Percentiles rank a stretch among this genome's conserved stretches.
phyloP scores from a whole-genome alignment of 768 basidiomycete genomes.

The Podaxis pistillaris region DNA sequence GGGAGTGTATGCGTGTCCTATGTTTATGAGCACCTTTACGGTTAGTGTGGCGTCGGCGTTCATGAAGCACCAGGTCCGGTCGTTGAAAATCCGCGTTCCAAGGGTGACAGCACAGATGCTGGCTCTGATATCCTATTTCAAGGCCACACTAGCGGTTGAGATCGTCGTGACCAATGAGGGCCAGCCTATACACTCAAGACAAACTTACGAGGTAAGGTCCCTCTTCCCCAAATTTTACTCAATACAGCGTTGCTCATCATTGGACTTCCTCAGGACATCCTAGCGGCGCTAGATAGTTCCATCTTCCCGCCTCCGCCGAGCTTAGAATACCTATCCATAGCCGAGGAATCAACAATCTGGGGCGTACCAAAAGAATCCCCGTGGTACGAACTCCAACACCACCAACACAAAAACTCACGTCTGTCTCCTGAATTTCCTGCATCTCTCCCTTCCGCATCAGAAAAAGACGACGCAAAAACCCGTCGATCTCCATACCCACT shows the following conservation, averaged over 20 bases:
- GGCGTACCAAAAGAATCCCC: conserved; percentile 1
- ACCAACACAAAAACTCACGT: too few species aligned
- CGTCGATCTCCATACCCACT: not conserved
- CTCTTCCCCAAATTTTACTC: not conserved
- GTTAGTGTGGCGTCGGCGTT: conserved; percentile 1
- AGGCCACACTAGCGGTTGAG: conserved; percentile 4
- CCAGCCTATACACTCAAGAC: not conserved
- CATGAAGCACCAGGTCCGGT: conserved; percentile 2
- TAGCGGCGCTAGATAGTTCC: not conserved
- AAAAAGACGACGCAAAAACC: not conserved
- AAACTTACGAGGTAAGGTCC: conserved; percentile 3
- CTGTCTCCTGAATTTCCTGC: not conserved
- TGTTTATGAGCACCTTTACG: not conserved
- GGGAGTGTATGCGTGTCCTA: not conserved
- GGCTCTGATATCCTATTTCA: conserved; percentile 10
- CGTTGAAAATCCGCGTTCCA: conserved; percentile 9
- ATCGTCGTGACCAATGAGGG: conserved; percentile 6
- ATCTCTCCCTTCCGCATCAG: too few species aligned
- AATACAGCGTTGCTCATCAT: not conserved
- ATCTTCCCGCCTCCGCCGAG: conserved; percentile 2
- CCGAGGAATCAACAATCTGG: not conserved
- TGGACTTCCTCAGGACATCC: not conserved
- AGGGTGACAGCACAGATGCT: not conserved
- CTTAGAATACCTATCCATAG: conserved; percentile 6
- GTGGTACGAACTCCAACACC: not conserved